Conservation (phyloP, 306 rosid genomes). For the Aeschynomene evenia region DNA sequence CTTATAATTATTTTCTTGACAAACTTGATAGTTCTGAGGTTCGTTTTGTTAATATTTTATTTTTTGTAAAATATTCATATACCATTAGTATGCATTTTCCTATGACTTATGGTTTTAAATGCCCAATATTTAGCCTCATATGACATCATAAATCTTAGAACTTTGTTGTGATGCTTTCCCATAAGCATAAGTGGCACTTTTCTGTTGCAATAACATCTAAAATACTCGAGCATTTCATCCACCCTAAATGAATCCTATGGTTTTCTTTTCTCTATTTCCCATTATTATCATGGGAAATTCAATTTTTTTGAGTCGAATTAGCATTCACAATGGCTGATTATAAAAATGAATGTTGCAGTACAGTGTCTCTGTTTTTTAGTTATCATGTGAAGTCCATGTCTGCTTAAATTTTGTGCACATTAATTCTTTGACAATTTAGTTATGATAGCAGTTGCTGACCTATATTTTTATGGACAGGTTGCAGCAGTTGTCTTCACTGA, state of each 20-base stretch:
- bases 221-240: not conserved
- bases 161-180: not conserved
- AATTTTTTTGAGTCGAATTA: slow-evolving; percentile 26
- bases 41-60: not conserved
- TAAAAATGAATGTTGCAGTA: slow-evolving; percentile 11
- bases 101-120: not conserved
- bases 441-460: slow-evolving; percentile 34
- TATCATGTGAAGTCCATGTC: slow-evolving; percentile 20
- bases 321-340: not conserved
- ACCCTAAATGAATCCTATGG: too few species aligned
- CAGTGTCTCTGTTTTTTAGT: not conserved
- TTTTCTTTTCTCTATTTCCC: too few species aligned
- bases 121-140: not conserved
- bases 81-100: slow-evolving; percentile 15
- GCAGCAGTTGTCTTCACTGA: slow-evolving; percentile 90
- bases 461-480: slow-evolving; percentile 62
- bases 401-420: slow-evolving; percentile 19
- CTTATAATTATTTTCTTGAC: slow-evolving; percentile 81
- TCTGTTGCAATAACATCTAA: too few species aligned
- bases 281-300: not conserved
- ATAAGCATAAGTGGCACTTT: not conserved
- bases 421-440: slow-evolving; percentile 18
- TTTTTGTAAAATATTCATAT: slow-evolving; percentile 18
- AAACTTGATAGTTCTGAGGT: slow-evolving; percentile 96
- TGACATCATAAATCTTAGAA: too few species aligned